Percentiles rank a stretch among this genome's conserved stretches.
Conservation (phyloP, 2,329 filamentous ascomycete species). For the Paecilomyces sp. region DNA sequence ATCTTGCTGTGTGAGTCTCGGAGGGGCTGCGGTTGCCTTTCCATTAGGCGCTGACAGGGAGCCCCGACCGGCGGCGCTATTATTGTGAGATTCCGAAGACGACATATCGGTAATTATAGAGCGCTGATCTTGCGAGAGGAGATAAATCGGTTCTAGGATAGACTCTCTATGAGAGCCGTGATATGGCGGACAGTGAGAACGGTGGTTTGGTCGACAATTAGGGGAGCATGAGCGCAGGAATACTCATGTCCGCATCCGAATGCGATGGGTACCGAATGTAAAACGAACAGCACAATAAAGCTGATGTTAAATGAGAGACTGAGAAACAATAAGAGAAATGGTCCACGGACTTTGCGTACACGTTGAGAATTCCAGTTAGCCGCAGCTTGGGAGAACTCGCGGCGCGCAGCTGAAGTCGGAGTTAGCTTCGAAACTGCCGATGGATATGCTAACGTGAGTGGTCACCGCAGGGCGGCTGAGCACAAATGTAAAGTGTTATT, state of each 20-base stretch:
- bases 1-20: conserved; percentile 23
- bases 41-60: conserved; percentile 18
- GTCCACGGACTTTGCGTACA: neutral
- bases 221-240: neutral
- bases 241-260: neutral
- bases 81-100: conserved; percentile 15
- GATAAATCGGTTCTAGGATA: neutral
- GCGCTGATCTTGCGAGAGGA: neutral
- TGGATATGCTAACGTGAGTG: neutral
- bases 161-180: neutral
- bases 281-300: neutral
- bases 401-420: neutral
- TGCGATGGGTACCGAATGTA: neutral
- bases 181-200: neutral
- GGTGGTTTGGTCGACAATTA: neutral
- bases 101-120: conserved; percentile 15
- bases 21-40: conserved; percentile 24
- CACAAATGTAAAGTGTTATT: no score
- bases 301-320: neutral
- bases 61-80: conserved; percentile 15
- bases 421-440: neutral
- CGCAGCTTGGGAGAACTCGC: neutral
- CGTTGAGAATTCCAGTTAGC: neutral
- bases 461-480: neutral
- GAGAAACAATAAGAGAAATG: neutral